Conservation (phyloP, 2,329 filamentous ascomycete genomes). For the Fusarium penzigii region DNA sequence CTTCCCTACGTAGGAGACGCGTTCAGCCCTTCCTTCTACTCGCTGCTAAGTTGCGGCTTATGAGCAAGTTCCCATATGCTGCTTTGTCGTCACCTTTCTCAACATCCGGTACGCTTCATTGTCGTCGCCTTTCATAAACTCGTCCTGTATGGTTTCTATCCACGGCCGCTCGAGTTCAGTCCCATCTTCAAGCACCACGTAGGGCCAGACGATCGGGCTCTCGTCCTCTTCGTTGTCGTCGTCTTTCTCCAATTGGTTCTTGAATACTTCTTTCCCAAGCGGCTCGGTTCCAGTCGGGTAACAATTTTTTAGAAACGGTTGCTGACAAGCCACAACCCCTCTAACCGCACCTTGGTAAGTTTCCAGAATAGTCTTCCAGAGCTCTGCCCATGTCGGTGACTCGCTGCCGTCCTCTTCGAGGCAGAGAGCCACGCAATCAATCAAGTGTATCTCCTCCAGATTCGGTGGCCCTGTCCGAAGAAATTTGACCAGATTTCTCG, state of each 20-base stretch:
- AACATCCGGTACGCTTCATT: too few relatives aligned
- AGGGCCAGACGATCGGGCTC: constrained; percentile 5
- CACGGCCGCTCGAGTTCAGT: too few relatives aligned
- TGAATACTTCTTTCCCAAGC: too few relatives aligned
- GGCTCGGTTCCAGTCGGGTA: too few relatives aligned
- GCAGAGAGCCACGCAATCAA: not conserved
- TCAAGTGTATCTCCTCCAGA: not conserved
- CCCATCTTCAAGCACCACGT: not conserved
- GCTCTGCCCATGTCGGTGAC: not conserved
- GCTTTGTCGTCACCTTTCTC: too few relatives aligned
- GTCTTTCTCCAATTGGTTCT: not conserved
- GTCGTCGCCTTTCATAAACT: too few relatives aligned
- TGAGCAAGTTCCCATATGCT: too few relatives aligned
- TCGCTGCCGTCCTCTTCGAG: not conserved
- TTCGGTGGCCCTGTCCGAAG: not conserved
- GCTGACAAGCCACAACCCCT: not conserved
- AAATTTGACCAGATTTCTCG: not conserved
- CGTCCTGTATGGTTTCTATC: too few relatives aligned
- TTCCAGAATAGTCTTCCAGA: not conserved
- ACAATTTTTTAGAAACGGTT: too few relatives aligned
- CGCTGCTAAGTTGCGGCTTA: too few relatives aligned
- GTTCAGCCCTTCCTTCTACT: too few relatives aligned
- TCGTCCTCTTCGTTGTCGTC: not conserved
- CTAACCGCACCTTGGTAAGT: not conserved
- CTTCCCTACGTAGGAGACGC: too few relatives aligned